Base-by-base conservation (phyloP, 164 flowering plant species). In the Akebia trifoliata region DNA sequence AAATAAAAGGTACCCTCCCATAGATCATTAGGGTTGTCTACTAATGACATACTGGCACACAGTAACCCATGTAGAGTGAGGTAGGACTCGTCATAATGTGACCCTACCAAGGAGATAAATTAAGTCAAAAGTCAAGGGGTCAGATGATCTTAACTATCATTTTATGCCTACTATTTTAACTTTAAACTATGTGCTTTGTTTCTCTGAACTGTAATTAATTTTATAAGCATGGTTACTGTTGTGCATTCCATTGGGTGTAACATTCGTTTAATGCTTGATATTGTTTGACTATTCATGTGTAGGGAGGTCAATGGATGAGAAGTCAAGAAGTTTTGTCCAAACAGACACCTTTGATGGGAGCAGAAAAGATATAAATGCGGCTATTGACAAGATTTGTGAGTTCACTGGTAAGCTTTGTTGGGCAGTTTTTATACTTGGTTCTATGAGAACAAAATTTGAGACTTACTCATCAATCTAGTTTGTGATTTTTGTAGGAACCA, bases 281-380 rank as follows among this genome's bases (percentile, higher is more conserved):
- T 50, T 29, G 17, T 11, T 39, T 17, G 14, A 9, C 8, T 21
- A 30, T 14, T 28, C 6, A 24, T 56, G 20, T 57, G 22, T 43
- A 72, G 76, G 50, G 61, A 65, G 55, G 54, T 56, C 83, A 55
- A 21, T 69, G 25, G 79, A 74, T 62, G 84, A 76, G 39, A 76
- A 70, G 56, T 75, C 77, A 15, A 76, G 64, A 72, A 78, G 83
- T 61, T 78, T 61, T 59, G 40, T 44, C 22, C 76, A 69, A 20
- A 85, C 81, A 72, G 87, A 79, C 42, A 62, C 86, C 55, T 88
- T 94, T 78, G 95, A 81, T 72, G 90, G 95, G 39, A 82, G 95
- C 55, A 78, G 97, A 67, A 90, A 81, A 76, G 97, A 86, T 60
- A 76, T 88, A 21, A 94, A 94, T 76, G 87, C 95, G 50, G 91